Evolutionary conservation across 2,329 filamentous ascomycete genomes (phyloP), one percentile per base, ranked within the genome.

Genomic region (Fusarium annulatum): DNA sequence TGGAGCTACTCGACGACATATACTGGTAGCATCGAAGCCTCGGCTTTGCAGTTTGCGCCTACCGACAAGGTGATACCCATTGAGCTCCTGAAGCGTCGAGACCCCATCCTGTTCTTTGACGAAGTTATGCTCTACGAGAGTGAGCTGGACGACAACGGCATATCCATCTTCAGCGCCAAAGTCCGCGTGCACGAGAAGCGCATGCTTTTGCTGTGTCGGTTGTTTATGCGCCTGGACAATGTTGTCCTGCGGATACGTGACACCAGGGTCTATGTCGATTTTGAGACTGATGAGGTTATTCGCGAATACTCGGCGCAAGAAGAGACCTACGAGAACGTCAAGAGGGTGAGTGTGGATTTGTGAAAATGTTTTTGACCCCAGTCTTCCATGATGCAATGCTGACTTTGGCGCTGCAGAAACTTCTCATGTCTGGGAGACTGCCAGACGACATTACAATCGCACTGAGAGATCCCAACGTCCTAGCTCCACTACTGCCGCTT

Each of bases 1-100:
- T 99, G 96, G 96, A 97, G 94, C 71, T 99, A 98, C 84, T 96
- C 91, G 74, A 97, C 96, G 41, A 88, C 92, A 75, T 99, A 97
- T 83, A 88, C 88, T 64, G 96, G 96, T 57, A 94, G 92, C 7
- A 83, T 92, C 45, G 80, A 84, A 68, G 59, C 78, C 65, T 66
- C 81, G n/a, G 62, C 64, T 14, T 73, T 56, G 45, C 79, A 65
- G 53, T 78, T 83, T 38, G 42, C 59, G 18, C 79, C 81, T 9
- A 81, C 82, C 10, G 75, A 79, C 9, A 81, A 82, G 61, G 77
- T 87, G 62, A 96, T 99, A 71, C 95, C 96, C 9, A 88, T 97
- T 64, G 94, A 96, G 77, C 88, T 98, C 46, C 88, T 99, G 57
- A 94, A 93, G 81, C 90, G 94, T 38, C 93, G 94, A 19, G 96